Percentiles rank a stretch among this genome's conserved stretches.
phyloP scores from a whole-genome alignment of 148 eudicot genomes.

The Rhododendron vialii region DNA sequence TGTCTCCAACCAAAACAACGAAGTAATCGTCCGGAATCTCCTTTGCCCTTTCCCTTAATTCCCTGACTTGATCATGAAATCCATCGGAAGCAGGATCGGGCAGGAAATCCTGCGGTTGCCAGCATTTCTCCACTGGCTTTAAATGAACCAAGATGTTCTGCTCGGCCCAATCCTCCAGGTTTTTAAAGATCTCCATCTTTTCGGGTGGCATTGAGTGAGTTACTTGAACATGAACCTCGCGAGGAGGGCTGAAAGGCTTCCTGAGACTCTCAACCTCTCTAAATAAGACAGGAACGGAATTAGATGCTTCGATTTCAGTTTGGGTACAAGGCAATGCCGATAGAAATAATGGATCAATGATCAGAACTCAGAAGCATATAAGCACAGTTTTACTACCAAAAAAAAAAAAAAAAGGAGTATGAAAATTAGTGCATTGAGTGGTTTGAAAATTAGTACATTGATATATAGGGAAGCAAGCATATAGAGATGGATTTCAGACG shows the following conservation, averaged over 20 bases:
- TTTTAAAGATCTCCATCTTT: conserved; percentile 17
- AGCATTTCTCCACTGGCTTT: conserved; percentile 18
- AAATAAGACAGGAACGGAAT: neutral
- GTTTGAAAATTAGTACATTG: too few relatives aligned
- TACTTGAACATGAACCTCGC: conserved; percentile 15
- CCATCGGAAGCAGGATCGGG: conserved; percentile 24
- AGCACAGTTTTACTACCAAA: neutral
- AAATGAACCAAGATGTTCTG: conserved; percentile 16
- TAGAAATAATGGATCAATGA: neutral
- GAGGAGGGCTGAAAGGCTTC: conserved; percentile 18
- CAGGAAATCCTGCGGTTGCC: conserved; percentile 22
- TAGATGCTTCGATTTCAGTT: neutral
- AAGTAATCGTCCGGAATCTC: conserved; percentile 24
- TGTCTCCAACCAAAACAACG: conserved; percentile 26
- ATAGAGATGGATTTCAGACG: too few relatives aligned
- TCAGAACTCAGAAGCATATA: neutral
- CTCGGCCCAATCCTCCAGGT: conserved; percentile 14
- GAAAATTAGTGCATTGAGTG: too few relatives aligned
- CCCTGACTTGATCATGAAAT: conserved; percentile 20
- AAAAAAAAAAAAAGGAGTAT: too few relatives aligned
- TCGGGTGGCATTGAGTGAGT: conserved; percentile 19
- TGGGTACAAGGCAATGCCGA: conserved; percentile 1
- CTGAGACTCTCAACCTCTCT: conserved; percentile 14
- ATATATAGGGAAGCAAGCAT: too few relatives aligned
- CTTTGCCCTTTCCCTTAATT: conserved; percentile 25